A percentile compares a stretch with the other conserved stretches of the same genome.
Evolutionary conservation across 176 grass and related monocot genomes (phyloP).

Genomic region (Aegilops bicornis): DNA sequence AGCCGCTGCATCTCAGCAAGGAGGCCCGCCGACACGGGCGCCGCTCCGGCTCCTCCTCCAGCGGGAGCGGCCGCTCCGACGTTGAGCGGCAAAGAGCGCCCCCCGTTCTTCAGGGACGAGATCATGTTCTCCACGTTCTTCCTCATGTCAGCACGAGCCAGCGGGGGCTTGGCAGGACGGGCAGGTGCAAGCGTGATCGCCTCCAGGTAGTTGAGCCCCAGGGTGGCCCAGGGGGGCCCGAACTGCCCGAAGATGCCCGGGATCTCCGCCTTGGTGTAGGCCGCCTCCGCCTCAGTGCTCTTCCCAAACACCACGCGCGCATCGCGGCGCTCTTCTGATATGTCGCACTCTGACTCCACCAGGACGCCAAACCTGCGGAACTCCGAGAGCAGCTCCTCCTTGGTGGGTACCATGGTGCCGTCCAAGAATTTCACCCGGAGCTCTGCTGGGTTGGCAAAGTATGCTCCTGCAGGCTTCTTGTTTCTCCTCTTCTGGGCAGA

Average conservation of each 20-base stretch:
- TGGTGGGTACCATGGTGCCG: conserved; percentile 52
- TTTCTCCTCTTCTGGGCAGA: conserved; percentile 37
- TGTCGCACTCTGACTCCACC: conserved; percentile 45
- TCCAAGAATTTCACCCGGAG: conserved; percentile 41
- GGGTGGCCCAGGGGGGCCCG: conserved; percentile 51
- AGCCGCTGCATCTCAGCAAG: conserved; percentile 78
- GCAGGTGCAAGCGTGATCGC: background rate
- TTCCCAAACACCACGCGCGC: conserved; percentile 64
- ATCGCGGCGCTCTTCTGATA: conserved; percentile 25
- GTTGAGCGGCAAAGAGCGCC: too few relatives aligned
- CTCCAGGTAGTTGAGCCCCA: conserved; percentile 37
- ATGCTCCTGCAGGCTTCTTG: conserved; percentile 28
- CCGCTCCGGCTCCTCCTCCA: background rate
- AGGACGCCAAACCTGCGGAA: conserved; percentile 63
- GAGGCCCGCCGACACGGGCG: conserved; percentile 36
- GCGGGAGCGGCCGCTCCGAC: background rate
- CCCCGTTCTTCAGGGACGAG: conserved; percentile 27
- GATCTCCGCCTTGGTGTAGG: conserved; percentile 31
- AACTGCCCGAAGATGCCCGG: conserved; percentile 43
- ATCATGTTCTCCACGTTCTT: conserved; percentile 95
- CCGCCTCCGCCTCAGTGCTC: conserved; percentile 50
- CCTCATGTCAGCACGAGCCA: conserved; percentile 48
- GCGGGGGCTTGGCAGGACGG: conserved; percentile 28
- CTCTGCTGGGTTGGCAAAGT: conserved; percentile 54
- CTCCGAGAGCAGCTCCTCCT: conserved; percentile 49